phyloP scores from a whole-genome alignment of 139 green algal genomes.

The Ettlia oleoabundans region DNA sequence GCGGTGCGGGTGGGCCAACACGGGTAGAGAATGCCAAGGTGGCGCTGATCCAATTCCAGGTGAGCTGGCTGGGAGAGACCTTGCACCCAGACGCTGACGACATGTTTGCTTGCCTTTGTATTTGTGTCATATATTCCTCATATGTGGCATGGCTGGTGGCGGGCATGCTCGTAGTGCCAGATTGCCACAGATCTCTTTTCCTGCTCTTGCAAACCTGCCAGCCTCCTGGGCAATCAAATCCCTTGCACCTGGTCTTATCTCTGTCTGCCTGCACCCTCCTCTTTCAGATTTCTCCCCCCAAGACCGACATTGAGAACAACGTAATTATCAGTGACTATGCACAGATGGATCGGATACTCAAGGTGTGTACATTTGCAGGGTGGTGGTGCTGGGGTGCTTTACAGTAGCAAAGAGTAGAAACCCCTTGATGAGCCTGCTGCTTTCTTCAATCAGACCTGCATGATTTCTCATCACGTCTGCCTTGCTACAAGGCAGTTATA shows the following conservation, averaged over 20 bases:
- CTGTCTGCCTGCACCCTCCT: not conserved
- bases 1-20: conserved; percentile 89
- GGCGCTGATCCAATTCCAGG: conserved; percentile 83
- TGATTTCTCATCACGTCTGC: too few species aligned
- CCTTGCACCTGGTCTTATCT: not conserved
- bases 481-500: too few species aligned
- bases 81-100: too few species aligned
- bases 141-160: not conserved
- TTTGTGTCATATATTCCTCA: too few species aligned
- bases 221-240: not conserved
- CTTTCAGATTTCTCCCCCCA: conserved; percentile 87
- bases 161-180: not conserved
- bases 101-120: too few species aligned
- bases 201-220: not conserved
- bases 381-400: not conserved
- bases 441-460: too few species aligned
- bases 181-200: too few species aligned
- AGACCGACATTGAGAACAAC: conserved; percentile 99
- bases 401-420: not conserved
- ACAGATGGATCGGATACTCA: conserved; percentile 66
- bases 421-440: too few species aligned
- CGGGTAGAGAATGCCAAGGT: conserved; percentile 96
- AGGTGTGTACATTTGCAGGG: conserved; percentile 23
- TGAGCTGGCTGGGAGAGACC: too few species aligned
- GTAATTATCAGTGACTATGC: conserved; percentile 80